Evolutionary conservation across 169 alveolate genomes (phyloP), one percentile per base, ranked within the genome.

Genomic region (Babesia gibsoni): DNA sequence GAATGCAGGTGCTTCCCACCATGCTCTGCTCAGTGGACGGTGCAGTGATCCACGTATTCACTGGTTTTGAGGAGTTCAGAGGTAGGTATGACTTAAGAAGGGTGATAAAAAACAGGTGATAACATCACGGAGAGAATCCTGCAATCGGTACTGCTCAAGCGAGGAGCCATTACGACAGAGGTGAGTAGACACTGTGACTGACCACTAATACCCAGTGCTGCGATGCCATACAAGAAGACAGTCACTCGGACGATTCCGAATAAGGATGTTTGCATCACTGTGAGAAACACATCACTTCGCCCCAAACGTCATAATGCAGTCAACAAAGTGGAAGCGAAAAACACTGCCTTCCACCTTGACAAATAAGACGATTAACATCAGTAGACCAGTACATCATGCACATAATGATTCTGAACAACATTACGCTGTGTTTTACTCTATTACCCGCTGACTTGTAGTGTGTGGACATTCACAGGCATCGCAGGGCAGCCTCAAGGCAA

Each of bases 61-160:
- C 48, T 22, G 88, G 88, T 8, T 79, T 79, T 43, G 73, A 79
- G 42, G 83, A 79, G 65, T 68, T 79, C 56, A 64, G 56, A 41
- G 84, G 88, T 67, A 41, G 41, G 29, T 46, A 4, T 25, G 36
- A 32, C 18, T 2, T n/a, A n/a, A 22, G 12, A 16, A 7, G 20
- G 18, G 25, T 29, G 29, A 59, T 14, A 30, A 12, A n/a, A 4
- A 18, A 3, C 82, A 77, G 85, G 82, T 2, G 85, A 77, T 43
- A 52, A 46, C 27, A 77, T 77, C 35, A 77, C 46, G 22, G 46
- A 37, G 29, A 29, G 52, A 14, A 59, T 48, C 16, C 57, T 77
- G 53, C 61, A 81, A 1, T 61, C 54, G 18, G 72, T 53, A 20
- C 33, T 77, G 41, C 70, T 52, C 3, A 77, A 59, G 43, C 73